These are phyloP conservation scores for Phytophthora citrophthora DNA, from an alignment of 352 stramenopile genomes.

Conservation along the genomic window DNA sequence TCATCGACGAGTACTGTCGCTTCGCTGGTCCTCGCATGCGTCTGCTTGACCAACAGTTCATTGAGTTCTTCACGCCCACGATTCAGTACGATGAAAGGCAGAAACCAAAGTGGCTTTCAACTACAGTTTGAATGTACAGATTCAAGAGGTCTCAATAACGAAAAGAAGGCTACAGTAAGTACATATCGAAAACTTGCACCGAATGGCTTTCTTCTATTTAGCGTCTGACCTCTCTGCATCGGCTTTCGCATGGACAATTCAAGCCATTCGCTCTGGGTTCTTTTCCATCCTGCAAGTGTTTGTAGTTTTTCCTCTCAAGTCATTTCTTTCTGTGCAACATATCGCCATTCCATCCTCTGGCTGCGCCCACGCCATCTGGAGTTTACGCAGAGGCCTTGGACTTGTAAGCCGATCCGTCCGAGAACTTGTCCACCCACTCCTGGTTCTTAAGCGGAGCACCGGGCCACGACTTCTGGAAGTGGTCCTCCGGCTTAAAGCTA, in stretches of 20 bases:
- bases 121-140: neutral
- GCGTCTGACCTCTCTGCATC: constrained; percentile 30
- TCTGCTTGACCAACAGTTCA: constrained; percentile 89
- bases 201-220: constrained; percentile 42
- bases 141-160: constrained; percentile 3
- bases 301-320: constrained; percentile 32
- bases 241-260: constrained; percentile 35
- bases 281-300: constrained; percentile 28
- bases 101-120: constrained; percentile 72
- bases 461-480: constrained; percentile 96
- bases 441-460: constrained; percentile 96
- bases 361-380: neutral
- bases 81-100: constrained; percentile 85
- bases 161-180: constrained; percentile 4
- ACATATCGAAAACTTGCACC: constrained; percentile 23
- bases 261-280: constrained; percentile 20
- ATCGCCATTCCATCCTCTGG: constrained; percentile 16
- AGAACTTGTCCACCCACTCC: constrained; percentile 95
- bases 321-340: constrained; percentile 35
- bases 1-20: constrained; percentile 90
- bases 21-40: constrained; percentile 87
- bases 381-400: constrained; percentile 57
- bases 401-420: constrained; percentile 92
- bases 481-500: constrained; percentile 94
- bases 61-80: constrained; percentile 87